Conservation (phyloP, 495 filamentous ascomycete genomes). For the Letharia columbiana region DNA sequence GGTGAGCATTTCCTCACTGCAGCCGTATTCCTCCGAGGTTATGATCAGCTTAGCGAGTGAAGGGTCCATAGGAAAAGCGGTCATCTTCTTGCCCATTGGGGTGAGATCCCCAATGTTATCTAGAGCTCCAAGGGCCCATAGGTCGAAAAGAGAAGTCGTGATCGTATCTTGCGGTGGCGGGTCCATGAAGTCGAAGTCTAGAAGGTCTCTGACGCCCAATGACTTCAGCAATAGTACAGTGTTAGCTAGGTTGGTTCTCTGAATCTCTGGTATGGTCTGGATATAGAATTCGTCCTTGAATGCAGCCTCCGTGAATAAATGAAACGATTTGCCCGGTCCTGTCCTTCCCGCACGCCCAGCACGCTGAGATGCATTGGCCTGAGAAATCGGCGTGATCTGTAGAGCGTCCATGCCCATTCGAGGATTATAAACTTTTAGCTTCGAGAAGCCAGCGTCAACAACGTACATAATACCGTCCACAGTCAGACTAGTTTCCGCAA, state of each 20-base stretch:
- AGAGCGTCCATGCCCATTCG: slow-evolving; percentile 99
- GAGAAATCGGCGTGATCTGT: slow-evolving; percentile 95
- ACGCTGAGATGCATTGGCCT: slow-evolving; percentile 89
- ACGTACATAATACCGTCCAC: slow-evolving; percentile 99
- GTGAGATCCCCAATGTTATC: slow-evolving; percentile 93
- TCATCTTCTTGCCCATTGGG: slow-evolving; percentile 81
- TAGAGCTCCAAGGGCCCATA: slow-evolving; percentile 92
- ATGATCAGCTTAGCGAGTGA: slow-evolving; percentile 91
- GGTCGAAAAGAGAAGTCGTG: slow-evolving; percentile 91
- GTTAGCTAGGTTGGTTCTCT: slow-evolving; percentile 90
- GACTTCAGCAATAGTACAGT: slow-evolving; percentile 93
- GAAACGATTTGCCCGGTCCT: slow-evolving; percentile 90
- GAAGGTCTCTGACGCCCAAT: slow-evolving; percentile 82
- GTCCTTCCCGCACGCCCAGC: slow-evolving; percentile 92
- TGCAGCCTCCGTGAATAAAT: slow-evolving; percentile 87
- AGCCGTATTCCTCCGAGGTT: slow-evolving; percentile 74
- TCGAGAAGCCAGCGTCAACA: slow-evolving; percentile 91
- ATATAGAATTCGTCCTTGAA: slow-evolving; percentile 97
- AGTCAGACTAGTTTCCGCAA: slow-evolving; percentile 95
- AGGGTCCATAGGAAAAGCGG: slow-evolving; percentile 93
- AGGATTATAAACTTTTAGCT: slow-evolving; percentile 97
- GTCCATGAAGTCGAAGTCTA: slow-evolving; percentile 99
- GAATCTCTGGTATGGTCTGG: slow-evolving; percentile 96
- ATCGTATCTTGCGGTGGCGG: slow-evolving; percentile 98
- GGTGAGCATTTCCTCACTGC: slow-evolving; percentile 95